Conservation (phyloP, 345 rosid species). For the Jatropha curcas region DNA sequence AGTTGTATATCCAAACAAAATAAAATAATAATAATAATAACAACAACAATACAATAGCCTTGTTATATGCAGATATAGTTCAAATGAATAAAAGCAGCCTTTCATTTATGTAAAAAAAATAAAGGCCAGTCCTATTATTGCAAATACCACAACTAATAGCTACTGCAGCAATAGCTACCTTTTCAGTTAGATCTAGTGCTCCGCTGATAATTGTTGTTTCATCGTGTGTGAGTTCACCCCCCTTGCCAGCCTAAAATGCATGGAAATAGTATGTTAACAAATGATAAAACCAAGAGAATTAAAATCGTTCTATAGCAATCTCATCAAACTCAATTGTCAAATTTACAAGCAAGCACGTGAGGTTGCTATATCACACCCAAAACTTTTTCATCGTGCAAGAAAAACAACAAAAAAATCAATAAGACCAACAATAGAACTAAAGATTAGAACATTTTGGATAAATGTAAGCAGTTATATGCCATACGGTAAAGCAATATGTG, state of each 20-base stretch:
- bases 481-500: not conserved
- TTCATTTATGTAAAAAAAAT: no score
- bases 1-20: not conserved
- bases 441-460: not conserved
- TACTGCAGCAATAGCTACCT: conserved; percentile 23
- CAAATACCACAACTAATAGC: not conserved
- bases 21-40: no score
- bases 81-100: not conserved
- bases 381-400: not conserved
- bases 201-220: conserved; percentile 37
- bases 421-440: not conserved
- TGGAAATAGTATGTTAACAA: not conserved
- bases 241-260: conserved; percentile 32
- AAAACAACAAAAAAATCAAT: not conserved
- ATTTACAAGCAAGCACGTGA: not conserved
- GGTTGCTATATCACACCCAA: not conserved
- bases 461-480: not conserved
- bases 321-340: not conserved
- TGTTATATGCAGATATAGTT: not conserved
- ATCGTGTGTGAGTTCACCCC: conserved; percentile 35
- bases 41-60: not conserved
- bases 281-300: not conserved
- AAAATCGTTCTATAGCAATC: not conserved
- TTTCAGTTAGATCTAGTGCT: conserved; percentile 33
- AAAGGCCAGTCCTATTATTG: not conserved